A percentile compares a stretch with the other conserved stretches of the same genome.
Conservation (phyloP, 2,329 filamentous ascomycete genomes). For the Aphanoascus verrucosus region DNA sequence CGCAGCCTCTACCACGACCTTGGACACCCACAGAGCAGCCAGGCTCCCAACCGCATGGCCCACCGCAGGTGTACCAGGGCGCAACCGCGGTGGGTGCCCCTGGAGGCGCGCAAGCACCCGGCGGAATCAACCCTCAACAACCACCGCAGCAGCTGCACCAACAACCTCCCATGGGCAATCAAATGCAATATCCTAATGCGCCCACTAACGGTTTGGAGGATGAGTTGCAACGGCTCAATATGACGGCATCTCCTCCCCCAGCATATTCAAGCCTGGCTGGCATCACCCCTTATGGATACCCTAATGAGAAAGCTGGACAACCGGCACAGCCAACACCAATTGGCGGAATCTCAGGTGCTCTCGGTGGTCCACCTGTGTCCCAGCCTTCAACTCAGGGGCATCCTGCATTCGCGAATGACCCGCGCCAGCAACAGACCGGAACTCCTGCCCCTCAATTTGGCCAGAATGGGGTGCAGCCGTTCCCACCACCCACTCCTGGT, state of each 20-base stretch:
- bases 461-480: constrained; percentile 4
- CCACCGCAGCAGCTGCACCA: constrained; percentile 22
- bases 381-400: constrained; percentile 44
- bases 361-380: constrained; percentile 19
- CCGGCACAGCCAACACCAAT: constrained; percentile 19
- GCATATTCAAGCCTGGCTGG: constrained; percentile 72
- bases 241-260: constrained; percentile 78
- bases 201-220: constrained; percentile 63
- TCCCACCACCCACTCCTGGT: constrained; percentile 37
- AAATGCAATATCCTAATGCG: constrained; percentile 26
- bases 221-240: constrained; percentile 72
- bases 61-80: constrained; percentile 85
- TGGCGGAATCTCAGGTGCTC: constrained; percentile 17
- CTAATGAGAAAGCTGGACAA: constrained; percentile 56
- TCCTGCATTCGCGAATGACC: constrained; percentile 84
- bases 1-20: constrained; percentile 46
- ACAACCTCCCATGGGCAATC: constrained; percentile 18
- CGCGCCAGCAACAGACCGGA: constrained; percentile 31
- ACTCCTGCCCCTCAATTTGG: neutral
- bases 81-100: constrained; percentile 49
- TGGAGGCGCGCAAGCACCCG: constrained; percentile 2
- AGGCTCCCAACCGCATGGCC: constrained; percentile 75
- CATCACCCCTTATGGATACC: constrained; percentile 45
- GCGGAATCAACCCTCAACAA: constrained; percentile 26
- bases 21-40: constrained; percentile 94